Evolutionary conservation across 108 stramenopile genomes (phyloP), one percentile per base, ranked within the genome.

Genomic region (Mediolabrus comicus): DNA sequence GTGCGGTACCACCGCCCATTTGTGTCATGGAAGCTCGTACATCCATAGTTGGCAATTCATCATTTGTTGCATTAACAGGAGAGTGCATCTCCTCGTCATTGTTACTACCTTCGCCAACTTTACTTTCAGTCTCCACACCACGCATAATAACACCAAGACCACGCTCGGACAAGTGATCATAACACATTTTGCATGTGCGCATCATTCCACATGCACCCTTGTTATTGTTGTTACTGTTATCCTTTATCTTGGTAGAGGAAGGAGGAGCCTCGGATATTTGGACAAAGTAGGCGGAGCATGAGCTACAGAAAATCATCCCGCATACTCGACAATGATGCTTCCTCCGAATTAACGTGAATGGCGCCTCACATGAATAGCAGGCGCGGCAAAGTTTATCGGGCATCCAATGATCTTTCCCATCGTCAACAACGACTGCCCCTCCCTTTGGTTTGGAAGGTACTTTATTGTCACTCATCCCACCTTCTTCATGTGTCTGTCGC

Each of bases 251-350:
- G 52, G 52, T 33, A 34, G 19, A 16, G 1, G 11, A 33, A 54
- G 59, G 56, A 3, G 30, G 29, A 38, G 55, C 34, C 63, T 83
- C 27, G 36, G 82, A 60, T 38, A 82, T 59, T 70, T 91, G 82
- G 41, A 97, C 92, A 82, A 88, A 95, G 80, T 83, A 95, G 24
- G 93, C 87, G 51, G 86, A 87, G 69, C 98, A 99, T n/a, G 63
- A 49, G 54, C 86, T 84, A 78, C 98, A 99, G 85, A 99, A 99
- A 28, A 99, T 95, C 84, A 97, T 97, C 1, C 97, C 97, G 75
- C 98, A 99, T n/a, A 97, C 51, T 11, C 98, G 86, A 82, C 98
- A 99, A 66, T 99, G 98, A 72, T 99, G 98, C 43, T 95, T 84
- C 11, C 98, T 79, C 16, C 97, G 91, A 80, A 97, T 83, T 43